phyloP scores from a whole-genome alignment of 2,329 filamentous ascomycete species.

The Ophiostoma populinum region DNA sequence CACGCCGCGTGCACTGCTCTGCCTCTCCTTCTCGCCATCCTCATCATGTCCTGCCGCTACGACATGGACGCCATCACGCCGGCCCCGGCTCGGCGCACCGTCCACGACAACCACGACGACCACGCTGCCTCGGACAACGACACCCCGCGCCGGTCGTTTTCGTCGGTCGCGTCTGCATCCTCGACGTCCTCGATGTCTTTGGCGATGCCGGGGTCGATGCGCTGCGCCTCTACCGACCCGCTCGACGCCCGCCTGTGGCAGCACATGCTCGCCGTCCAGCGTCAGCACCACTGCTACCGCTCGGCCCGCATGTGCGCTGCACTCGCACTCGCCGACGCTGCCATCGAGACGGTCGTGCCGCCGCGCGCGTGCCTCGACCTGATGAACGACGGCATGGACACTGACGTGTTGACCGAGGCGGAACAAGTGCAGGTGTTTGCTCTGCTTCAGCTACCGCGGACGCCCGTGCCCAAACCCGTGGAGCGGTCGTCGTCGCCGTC shows the following conservation, averaged over 20 bases:
- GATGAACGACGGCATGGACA: constrained; percentile 17
- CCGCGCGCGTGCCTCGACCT: constrained; percentile 17
- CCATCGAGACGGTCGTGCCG: constrained; percentile 18
- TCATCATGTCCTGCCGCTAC: too few species aligned
- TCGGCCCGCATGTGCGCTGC: constrained; percentile 26
- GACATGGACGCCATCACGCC: too few species aligned
- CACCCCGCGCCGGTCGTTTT: too few species aligned
- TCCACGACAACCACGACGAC: too few species aligned
- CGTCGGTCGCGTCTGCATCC: background rate
- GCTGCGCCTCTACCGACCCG: constrained; percentile 5
- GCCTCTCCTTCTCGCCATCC: too few species aligned
- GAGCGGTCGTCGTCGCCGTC: too few species aligned
- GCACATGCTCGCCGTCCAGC: constrained; percentile 25
- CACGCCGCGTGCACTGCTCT: too few species aligned
- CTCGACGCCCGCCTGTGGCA: constrained; percentile 23
- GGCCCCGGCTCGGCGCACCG: too few species aligned
- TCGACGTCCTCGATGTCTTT: too few species aligned
- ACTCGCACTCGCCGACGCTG: constrained; percentile 22
- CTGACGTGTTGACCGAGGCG: constrained; percentile 13
- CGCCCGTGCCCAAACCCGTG: too few species aligned
- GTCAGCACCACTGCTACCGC: constrained; percentile 25
- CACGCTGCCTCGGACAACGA: too few species aligned
- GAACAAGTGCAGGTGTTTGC: constrained; percentile 13
- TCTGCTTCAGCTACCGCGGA: constrained; percentile 10
- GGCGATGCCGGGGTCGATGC: constrained; percentile 13